These are phyloP conservation scores for Nothophaeocryptopus gaeumannii DNA, from an alignment of 2,329 filamentous ascomycete species.

Conservation along the genomic window DNA sequence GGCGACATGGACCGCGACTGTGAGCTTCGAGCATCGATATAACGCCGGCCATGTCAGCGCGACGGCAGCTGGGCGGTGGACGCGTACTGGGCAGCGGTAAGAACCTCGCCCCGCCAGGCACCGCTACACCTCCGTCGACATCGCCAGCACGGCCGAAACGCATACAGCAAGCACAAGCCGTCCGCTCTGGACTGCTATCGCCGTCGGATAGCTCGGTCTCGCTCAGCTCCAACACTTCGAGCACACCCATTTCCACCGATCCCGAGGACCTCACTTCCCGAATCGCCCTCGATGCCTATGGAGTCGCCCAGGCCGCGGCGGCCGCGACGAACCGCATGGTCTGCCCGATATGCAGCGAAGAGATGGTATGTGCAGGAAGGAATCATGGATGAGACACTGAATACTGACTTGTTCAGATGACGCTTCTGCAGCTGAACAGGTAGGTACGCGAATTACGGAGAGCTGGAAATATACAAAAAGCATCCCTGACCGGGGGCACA, in stretches of 20 bases:
- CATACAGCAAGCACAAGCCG: constrained; percentile 36
- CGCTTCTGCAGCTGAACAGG: constrained; percentile 86
- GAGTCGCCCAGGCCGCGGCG: constrained; percentile 53
- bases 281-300: constrained; percentile 67
- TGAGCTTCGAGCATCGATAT: too few species aligned
- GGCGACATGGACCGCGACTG: too few species aligned
- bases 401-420: constrained; percentile 60
- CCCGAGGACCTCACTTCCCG: constrained; percentile 77
- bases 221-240: constrained; percentile 70
- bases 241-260: constrained; percentile 67
- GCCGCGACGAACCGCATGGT: constrained; percentile 65
- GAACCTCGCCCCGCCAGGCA: constrained; percentile 66
- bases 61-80: constrained; percentile 82
- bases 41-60: constrained; percentile 63
- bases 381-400: neutral
- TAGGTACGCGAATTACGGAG: constrained; percentile 34
- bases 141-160: constrained; percentile 53
- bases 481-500: constrained; percentile 33
- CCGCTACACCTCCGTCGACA: constrained; percentile 49
- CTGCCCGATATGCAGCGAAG: constrained; percentile 97
- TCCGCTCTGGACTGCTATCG: constrained; percentile 49
- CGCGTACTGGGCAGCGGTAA: constrained; percentile 85
- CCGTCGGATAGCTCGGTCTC: constrained; percentile 73
- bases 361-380: constrained; percentile 66
- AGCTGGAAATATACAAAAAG: neutral